Base-by-base conservation (phyloP, 1,139 yeast species). In the Saccharomycopsis crataegensis region DNA sequence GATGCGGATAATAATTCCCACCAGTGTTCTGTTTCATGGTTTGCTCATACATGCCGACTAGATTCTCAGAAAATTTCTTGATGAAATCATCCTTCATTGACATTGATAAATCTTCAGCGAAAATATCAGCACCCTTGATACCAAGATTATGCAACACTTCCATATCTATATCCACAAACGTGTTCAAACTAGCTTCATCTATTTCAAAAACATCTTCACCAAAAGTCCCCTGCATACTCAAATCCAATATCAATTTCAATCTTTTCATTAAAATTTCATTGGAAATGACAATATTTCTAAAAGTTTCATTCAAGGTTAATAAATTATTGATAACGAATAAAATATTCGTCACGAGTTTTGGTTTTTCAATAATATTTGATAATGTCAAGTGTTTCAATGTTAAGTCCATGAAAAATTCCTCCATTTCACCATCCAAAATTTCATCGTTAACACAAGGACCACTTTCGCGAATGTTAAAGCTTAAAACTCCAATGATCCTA, bases 311-410 rank as follows among this genome's bases (percentile, higher is more conserved):
- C 1, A 80, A 77, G 8, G 84, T 79, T 0, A 83, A 80, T 50
- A 82, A 68, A 61, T 83, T 82, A 1, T 79, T 84, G 40, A 82
- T 67, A 33, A 78, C 74, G 61, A 77, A 82, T 8, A 79, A 64
- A 1, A 80, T 71, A 3, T 80, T 74, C 28, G 56, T 49, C 9
- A 55, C 51, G 7, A 55, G 34, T 40, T 50, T 53, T 7, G 57
- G 55, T n/a, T 43, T 36, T 12, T 45, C 46, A 12, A 49, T 32
- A 38, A 55, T 8, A 28, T 46, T 52, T 5, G 22, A n/a, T 5
- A 55, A 22, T 11, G 51, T 46, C 32, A 55, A 43, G 28, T 51
- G 22, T 28, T 42, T 37, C 16, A 32, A 36, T 8, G 41, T 14
- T 14, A 48, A 16, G 12, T 28, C 34, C 22, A 48, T 12, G 16